Evolutionary conservation across 1,284 basidiomycete genomes (phyloP).

Genomic region (Apiotrichum akiyoshidainum): DNA sequence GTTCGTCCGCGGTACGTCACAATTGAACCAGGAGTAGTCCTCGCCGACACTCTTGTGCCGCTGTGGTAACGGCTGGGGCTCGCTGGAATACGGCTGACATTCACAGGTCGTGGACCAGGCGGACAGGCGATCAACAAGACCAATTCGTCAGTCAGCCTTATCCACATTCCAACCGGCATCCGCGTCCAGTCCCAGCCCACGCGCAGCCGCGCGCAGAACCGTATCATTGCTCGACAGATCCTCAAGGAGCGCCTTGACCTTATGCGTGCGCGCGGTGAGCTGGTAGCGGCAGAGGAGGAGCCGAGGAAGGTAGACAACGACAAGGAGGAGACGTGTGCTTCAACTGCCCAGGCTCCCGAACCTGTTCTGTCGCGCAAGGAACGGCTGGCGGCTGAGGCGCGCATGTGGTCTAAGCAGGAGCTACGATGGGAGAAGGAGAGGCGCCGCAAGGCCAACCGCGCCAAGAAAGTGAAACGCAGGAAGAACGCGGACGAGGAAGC

Average conservation of each 20-base stretch:
- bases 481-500: slow-evolving; percentile 10
- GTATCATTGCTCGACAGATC: slow-evolving; percentile 48
- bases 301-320: background rate
- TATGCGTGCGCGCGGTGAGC: slow-evolving; percentile 27
- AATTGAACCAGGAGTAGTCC: too few species aligned
- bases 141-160: slow-evolving; percentile 49
- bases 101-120: slow-evolving; percentile 50
- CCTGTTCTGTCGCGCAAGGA: slow-evolving; percentile 24
- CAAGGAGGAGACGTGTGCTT: background rate
- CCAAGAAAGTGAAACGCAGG: slow-evolving; percentile 46
- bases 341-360: background rate
- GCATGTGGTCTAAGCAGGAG: slow-evolving; percentile 38
- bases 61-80: background rate
- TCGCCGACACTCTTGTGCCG: too few species aligned
- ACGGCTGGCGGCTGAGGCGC: slow-evolving; percentile 18
- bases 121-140: slow-evolving; percentile 54
- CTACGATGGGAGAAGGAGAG: slow-evolving; percentile 47
- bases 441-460: slow-evolving; percentile 45
- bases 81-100: background rate
- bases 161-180: slow-evolving; percentile 52
- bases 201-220: slow-evolving; percentile 50
- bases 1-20: slow-evolving; percentile 45
- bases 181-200: slow-evolving; percentile 53
- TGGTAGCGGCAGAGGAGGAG: background rate
- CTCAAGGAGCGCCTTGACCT: slow-evolving; percentile 45